Percentiles rank a stretch among this genome's conserved stretches.
phyloP scores from a whole-genome alignment of 2,329 filamentous ascomycete genomes.

The Fusarium anthophilum region DNA sequence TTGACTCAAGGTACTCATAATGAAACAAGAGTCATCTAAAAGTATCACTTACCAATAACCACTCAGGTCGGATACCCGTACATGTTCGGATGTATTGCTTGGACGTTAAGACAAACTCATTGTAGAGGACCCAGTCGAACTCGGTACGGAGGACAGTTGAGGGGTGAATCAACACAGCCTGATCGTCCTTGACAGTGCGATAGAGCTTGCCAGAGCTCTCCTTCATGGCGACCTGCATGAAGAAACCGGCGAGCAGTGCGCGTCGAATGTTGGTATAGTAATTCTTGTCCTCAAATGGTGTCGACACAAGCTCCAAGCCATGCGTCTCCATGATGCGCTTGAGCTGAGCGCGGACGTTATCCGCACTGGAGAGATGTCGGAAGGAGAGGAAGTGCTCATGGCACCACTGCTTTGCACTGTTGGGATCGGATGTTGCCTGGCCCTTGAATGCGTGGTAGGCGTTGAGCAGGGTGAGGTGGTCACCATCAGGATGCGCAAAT shows the following conservation, averaged over 20 bases:
- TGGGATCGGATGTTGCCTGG: constrained; percentile 64
- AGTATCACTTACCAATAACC: constrained; percentile 76
- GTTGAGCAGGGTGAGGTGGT: constrained; percentile 95
- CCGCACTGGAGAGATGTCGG: constrained; percentile 88
- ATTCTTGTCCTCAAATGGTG: constrained; percentile 91
- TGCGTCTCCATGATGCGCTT: constrained; percentile 97
- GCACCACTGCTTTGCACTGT: constrained; percentile 89
- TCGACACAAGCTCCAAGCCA: constrained; percentile 85
- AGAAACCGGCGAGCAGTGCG: constrained; percentile 93
- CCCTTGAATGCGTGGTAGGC: constrained; percentile 98
- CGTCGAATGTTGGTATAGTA: constrained; percentile 98
- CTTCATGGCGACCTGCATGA: constrained; percentile 99
- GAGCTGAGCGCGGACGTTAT: constrained; percentile 91
- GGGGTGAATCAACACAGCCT: constrained; percentile 91
- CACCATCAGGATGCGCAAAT: constrained; percentile 92
- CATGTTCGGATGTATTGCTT: constrained; percentile 98
- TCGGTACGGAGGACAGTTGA: constrained; percentile 89
- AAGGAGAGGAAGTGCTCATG: constrained; percentile 95
- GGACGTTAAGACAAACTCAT: constrained; percentile 96
- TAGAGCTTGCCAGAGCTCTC: constrained; percentile 90
- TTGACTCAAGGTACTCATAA: not conserved
- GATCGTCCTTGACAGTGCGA: constrained; percentile 95
- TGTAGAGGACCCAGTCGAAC: constrained; percentile 97
- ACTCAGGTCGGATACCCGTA: constrained; percentile 90
- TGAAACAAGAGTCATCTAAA: not conserved